Conservation (phyloP, 1,284 basidiomycete species). For the Cryptococcus jaspeensis region DNA sequence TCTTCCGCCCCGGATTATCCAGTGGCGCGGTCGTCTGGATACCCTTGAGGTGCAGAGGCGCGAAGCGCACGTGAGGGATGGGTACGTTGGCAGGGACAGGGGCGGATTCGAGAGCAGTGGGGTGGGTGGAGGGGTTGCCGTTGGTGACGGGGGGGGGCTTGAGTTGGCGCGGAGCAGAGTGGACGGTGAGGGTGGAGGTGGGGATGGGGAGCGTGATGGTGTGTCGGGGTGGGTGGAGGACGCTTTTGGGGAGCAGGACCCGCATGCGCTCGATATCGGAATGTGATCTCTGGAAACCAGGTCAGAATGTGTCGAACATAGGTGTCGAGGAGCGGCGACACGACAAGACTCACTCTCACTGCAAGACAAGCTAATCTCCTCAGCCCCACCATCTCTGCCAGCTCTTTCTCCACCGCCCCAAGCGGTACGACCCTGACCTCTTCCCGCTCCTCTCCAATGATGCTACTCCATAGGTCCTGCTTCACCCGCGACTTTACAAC, state of each 20-base stretch:
- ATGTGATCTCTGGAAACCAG: slow-evolving; percentile 25
- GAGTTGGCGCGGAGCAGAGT: not conserved
- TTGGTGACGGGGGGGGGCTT: not conserved
- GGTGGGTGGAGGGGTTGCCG: not conserved
- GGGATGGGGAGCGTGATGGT: slow-evolving; percentile 52
- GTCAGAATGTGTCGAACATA: not conserved
- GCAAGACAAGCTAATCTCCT: slow-evolving; percentile 69
- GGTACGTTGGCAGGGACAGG: not conserved
- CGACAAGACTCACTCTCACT: slow-evolving; percentile 56
- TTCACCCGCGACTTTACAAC: slow-evolving; percentile 23
- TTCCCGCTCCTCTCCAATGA: slow-evolving; percentile 21
- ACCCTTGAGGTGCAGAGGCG: slow-evolving; percentile 81
- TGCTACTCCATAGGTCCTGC: slow-evolving; percentile 5
- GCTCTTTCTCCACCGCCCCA: slow-evolving; percentile 64
- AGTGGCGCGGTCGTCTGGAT: slow-evolving; percentile 75
- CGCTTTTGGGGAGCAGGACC: slow-evolving; percentile 33
- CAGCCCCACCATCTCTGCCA: slow-evolving; percentile 66
- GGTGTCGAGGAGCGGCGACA: too few species aligned
- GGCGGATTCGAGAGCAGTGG: not conserved
- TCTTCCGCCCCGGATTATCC: slow-evolving; percentile 72
- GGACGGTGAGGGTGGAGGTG: slow-evolving; percentile 25
- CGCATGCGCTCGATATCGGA: slow-evolving; percentile 25
- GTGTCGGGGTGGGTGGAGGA: slow-evolving; percentile 40
- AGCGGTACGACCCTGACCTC: slow-evolving; percentile 64
- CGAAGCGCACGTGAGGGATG: slow-evolving; percentile 36